Evolutionary conservation across 371 early-diverging fungal species (phyloP).

Genomic region (Syncephalastrum sp.): DNA sequence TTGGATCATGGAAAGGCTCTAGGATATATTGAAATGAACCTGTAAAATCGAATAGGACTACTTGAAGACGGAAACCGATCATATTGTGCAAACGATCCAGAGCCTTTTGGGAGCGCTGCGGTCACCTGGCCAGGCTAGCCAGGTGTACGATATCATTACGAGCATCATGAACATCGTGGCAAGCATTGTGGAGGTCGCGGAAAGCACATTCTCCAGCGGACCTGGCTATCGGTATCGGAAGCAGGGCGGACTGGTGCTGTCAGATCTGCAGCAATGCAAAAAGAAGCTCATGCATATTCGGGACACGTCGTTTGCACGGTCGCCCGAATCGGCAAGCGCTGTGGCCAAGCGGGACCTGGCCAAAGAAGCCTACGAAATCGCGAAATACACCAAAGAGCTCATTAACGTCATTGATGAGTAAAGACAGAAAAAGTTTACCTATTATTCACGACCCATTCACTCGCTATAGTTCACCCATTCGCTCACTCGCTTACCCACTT

Average conservation of each 20-base stretch:
- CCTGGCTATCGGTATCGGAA: conserved; percentile 38
- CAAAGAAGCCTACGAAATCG: conserved; percentile 88
- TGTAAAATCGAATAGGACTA: conserved; percentile 46
- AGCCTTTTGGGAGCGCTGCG: conserved; percentile 72
- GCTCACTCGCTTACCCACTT: too few species aligned
- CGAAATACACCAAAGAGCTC: conserved; percentile 80
- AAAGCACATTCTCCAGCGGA: conserved; percentile 41
- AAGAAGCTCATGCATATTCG: conserved; percentile 69
- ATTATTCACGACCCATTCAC: neutral
- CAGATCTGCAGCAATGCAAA: conserved; percentile 69
- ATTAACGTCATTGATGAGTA: conserved; percentile 49
- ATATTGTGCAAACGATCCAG: conserved; percentile 87
- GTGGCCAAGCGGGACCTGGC: conserved; percentile 85
- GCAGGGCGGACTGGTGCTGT: conserved; percentile 56
- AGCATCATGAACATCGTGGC: conserved; percentile 61
- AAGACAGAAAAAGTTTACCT: conserved; percentile 1
- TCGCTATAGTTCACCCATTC: neutral
- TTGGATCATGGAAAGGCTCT: neutral
- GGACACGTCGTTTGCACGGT: conserved; percentile 34
- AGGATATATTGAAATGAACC: conserved; percentile 1
- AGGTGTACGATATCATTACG: conserved; percentile 68
- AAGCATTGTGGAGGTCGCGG: conserved; percentile 42
- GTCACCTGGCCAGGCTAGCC: conserved; percentile 59
- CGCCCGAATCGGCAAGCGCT: conserved; percentile 49
- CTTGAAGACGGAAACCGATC: conserved; percentile 83